Evolutionary conservation across 202 grass and related monocot species (phyloP), one percentile per base, ranked within the genome.

Genomic region (Setaria viridis): DNA sequence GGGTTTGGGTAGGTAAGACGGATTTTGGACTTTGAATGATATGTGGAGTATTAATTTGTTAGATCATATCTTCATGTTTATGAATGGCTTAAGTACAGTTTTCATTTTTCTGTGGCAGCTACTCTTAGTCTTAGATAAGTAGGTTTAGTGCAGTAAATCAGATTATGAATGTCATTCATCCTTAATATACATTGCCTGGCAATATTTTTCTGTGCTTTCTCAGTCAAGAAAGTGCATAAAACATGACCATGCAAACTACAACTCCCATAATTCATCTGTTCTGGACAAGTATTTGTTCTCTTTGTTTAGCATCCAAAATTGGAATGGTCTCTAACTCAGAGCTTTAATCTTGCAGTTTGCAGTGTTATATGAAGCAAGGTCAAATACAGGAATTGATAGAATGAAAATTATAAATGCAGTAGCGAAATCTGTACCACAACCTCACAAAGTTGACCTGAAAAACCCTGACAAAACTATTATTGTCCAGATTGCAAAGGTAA

Each of bases 331-430:
- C 62, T 91, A 70, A 89, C 70, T 74, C 82, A 17, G 6, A 41
- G 78, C 29, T 67, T 82, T 45, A 70, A 81, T 66, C 11, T 89
- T 80, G 76, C 86, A 99, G 96, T 99, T 94, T 87, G 96, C 96
- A 77, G 96, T 99, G 48, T 65, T 95, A 79, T 99, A 95, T 17
- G 96, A 92, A 85, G 93, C 96, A 85, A 91, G 96, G 67, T 86
- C 93, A 77, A 99, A 95, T 76, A 94, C 96, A 49, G 93, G 96
- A 70, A 90, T 99, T 4, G 93, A 99, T 78, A 99, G 96, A 79
- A 99, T 99, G 96, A 89, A 90, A 84, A 92, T 99, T 68, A 95
- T 99, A 92, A 95, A 95, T 67, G 84, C 96, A 82, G 96, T 92
- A 74, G 96, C 96, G 48, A 99, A 99, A 86, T 91, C 88, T 60